These are phyloP conservation scores for Entomortierella beljakovae DNA, from an alignment of 192 early-diverging fungal genomes.

Conservation along the genomic window DNA sequence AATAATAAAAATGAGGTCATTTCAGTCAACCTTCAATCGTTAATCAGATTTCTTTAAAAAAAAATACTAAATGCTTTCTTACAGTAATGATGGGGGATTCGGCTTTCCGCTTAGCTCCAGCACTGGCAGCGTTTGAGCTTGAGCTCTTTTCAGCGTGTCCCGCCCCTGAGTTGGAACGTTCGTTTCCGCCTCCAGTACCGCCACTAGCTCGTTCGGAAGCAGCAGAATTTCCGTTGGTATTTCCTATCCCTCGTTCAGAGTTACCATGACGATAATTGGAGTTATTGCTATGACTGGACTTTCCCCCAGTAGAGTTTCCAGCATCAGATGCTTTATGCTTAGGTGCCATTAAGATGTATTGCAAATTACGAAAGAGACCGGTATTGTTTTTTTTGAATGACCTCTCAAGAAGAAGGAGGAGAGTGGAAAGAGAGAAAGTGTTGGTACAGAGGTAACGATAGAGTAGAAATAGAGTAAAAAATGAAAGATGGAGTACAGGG, in stretches of 20 bases:
- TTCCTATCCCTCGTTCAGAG: constrained; percentile 24
- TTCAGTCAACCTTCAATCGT: neutral
- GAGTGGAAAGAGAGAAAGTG: neutral
- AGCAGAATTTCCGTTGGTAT: constrained; percentile 11
- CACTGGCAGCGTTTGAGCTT: neutral
- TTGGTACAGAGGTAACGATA: neutral
- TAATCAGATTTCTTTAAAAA: neutral
- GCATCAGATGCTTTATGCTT: constrained; percentile 37
- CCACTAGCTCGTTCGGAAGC: constrained; percentile 21
- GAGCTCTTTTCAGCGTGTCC: constrained; percentile 28
- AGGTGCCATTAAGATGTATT: constrained; percentile 32
- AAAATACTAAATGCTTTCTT: neutral
- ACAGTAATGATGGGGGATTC: constrained; percentile 40
- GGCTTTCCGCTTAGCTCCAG: constrained; percentile 37
- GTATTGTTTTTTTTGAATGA: too few relatives aligned
- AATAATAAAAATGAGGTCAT: too few relatives aligned
- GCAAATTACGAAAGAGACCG: neutral
- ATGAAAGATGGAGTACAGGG: neutral
- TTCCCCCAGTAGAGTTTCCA: constrained; percentile 11
- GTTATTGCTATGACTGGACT: constrained; percentile 17
- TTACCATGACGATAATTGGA: constrained; percentile 13
- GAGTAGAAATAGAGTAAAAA: neutral
- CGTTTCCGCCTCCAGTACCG: constrained; percentile 7
- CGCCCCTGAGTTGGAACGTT: constrained; percentile 15
- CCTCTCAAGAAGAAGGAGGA: too few relatives aligned